Evolutionary conservation across 208 protist genomes (phyloP), one percentile per base, ranked within the genome.

Genomic region (Leishmania major): DNA sequence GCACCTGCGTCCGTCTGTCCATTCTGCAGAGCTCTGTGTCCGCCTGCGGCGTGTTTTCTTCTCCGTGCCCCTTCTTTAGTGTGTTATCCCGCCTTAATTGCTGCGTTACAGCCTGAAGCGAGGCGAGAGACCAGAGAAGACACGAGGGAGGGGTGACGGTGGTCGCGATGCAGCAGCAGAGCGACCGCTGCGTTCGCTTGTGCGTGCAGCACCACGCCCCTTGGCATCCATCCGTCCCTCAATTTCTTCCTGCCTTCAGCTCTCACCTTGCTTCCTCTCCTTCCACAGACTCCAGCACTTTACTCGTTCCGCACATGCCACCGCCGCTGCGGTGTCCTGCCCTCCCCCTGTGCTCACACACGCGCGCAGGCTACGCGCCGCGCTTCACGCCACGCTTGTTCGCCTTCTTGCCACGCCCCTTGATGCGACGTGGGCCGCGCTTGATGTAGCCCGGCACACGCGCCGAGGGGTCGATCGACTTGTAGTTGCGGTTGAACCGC

Each of bases 401-500:
- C 8, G 82, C 91, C 90, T 97, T 97, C 75, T 89, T 90, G 37
- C 95, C 95, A 37, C 95, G 86, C 0, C 95, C 95, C 84, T 96
- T 97, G 60, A 96, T 89, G 70, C 89, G 90, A 31, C 92, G 93
- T 31, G 88, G 90, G 0, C 75, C 89, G 49, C 86, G 95, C 80
- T 96, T 96, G 40, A 95, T 75, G 81, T 96, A 97, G 13, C 95
- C 95, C 2, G 93, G 93, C 84, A 97, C 95, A 76, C 89, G 86
- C 59, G 92, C 93, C 13, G 88, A 90, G 8, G 92, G 84, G 83
- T 96, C 92, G 53, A 94, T 77, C 43, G 87, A 85, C 85, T 96
- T 96, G 86, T 96, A 94, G 87, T 97, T 97, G 47, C 90, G 88
- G 84, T 97, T 95, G 80, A 91, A 95, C 69, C 93, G 89, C 40